Evolutionary conservation across 805 yeast species (phyloP).

Genomic region (Sugiyamaella mastotermitis): DNA sequence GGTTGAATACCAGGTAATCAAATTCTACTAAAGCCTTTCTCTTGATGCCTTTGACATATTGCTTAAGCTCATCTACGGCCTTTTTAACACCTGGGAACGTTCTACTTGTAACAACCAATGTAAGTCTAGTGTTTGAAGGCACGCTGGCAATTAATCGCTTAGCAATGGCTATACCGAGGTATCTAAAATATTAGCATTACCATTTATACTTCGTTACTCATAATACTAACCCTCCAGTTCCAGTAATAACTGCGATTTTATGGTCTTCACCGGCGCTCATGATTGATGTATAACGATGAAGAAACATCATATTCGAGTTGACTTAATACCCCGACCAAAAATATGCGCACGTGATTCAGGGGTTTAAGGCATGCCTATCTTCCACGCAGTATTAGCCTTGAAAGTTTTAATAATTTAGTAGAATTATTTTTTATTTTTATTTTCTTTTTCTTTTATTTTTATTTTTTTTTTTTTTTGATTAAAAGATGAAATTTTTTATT

Average conservation of each 20-base stretch:
- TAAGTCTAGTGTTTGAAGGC: constrained; percentile 50
- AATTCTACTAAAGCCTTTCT: constrained; percentile 63
- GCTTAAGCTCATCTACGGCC: constrained; percentile 50
- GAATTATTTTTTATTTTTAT: constrained; percentile 2
- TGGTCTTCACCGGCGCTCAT: constrained; percentile 12
- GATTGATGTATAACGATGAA: constrained; percentile 10
- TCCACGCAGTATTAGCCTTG: no score
- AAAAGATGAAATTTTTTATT: no score
- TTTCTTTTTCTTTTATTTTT: background rate
- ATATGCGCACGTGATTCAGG: no score
- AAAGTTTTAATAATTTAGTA: no score
- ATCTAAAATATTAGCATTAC: constrained; percentile 34
- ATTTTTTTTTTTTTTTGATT: background rate
- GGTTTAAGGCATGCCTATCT: no score
- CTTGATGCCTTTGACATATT: constrained; percentile 21
- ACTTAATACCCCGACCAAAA: no score
- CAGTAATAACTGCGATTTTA: constrained; percentile 35
- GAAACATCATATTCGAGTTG: no score
- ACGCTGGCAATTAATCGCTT: constrained; percentile 63
- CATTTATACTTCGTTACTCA: background rate
- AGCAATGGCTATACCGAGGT: constrained; percentile 82
- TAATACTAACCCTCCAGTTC: constrained; percentile 32
- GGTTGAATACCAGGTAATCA: constrained; percentile 87
- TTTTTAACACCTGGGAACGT: constrained; percentile 80
- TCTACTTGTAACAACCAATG: constrained; percentile 83